Evolutionary conservation across 495 filamentous ascomycete genomes (phyloP).

Genomic region (Bathelium albidoporum): DNA sequence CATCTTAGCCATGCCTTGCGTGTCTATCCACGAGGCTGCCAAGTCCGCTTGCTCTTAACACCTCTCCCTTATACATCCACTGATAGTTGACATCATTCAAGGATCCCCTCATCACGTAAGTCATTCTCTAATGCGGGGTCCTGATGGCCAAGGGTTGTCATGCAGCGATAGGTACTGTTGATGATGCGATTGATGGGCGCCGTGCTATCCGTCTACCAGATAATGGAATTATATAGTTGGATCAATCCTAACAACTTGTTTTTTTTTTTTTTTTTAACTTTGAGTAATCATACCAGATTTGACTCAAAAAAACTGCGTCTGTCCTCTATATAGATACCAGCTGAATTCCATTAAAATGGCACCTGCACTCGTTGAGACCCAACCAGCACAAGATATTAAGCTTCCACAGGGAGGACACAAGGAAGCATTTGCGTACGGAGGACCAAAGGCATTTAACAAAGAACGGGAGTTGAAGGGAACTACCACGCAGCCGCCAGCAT

Average conservation of each 20-base stretch:
- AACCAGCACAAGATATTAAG: slow-evolving; percentile 5
- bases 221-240: not conserved
- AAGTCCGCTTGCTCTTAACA: not conserved
- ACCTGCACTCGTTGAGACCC: slow-evolving; percentile 24
- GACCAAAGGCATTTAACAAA: slow-evolving; percentile 18
- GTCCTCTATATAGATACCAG: not conserved
- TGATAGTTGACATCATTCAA: not conserved
- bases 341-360: slow-evolving; percentile 20
- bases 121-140: not conserved
- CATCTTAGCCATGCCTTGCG: not conserved
- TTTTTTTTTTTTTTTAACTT: too few relatives aligned
- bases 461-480: slow-evolving; percentile 28
- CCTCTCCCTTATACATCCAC: not conserved
- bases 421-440: slow-evolving; percentile 25
- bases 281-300: too few relatives aligned
- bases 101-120: not conserved
- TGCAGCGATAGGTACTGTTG: not conserved
- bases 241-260: not conserved
- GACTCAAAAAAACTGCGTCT: not conserved
- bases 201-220: not conserved
- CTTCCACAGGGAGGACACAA: slow-evolving; percentile 21
- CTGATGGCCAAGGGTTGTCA: not conserved
- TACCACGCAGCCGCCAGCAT: slow-evolving; percentile 37
- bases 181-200: not conserved
- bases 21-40: not conserved